phyloP scores from a whole-genome alignment of 441 rosid species.

The Pelargonium myrrhifolium region DNA sequence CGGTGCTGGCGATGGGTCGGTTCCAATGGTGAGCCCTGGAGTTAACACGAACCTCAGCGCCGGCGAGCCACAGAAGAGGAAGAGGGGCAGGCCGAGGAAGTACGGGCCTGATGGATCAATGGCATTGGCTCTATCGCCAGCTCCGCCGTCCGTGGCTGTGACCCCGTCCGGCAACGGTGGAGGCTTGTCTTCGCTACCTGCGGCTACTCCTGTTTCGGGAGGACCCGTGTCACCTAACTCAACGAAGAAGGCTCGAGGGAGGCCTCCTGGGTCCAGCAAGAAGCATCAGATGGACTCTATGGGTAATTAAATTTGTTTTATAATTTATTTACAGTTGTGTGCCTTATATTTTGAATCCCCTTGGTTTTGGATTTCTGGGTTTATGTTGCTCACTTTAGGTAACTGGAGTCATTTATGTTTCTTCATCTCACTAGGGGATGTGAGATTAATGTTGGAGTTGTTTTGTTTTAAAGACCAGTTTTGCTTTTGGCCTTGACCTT shows the following conservation, averaged over 20 bases:
- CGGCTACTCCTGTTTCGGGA: slow-evolving; percentile 16
- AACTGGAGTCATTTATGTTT: too few relatives aligned
- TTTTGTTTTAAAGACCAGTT: neutral
- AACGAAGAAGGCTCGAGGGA: slow-evolving; percentile 54
- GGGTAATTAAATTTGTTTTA: slow-evolving; percentile 28
- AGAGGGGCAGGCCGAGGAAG: slow-evolving; percentile 83
- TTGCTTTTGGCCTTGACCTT: neutral
- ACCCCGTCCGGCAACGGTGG: slow-evolving; percentile 20
- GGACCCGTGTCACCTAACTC: slow-evolving; percentile 33
- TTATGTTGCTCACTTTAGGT: neutral
- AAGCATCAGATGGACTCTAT: slow-evolving; percentile 40
- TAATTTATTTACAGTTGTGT: neutral
- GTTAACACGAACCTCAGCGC: neutral
- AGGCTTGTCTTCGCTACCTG: slow-evolving; percentile 27
- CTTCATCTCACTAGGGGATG: too few relatives aligned
- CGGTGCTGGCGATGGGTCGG: slow-evolving; percentile 19
- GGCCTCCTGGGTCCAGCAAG: slow-evolving; percentile 72
- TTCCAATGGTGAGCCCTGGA: slow-evolving; percentile 3
- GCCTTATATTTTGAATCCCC: neutral
- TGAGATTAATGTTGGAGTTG: too few relatives aligned
- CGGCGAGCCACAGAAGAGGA: slow-evolving; percentile 46
- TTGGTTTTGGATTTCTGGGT: neutral
- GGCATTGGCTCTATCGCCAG: slow-evolving; percentile 36
- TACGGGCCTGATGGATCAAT: slow-evolving; percentile 60
- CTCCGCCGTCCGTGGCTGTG: slow-evolving; percentile 22